phyloP scores from a whole-genome alignment of 192 early-diverging fungal species.

The Umbelopsis sp. region DNA sequence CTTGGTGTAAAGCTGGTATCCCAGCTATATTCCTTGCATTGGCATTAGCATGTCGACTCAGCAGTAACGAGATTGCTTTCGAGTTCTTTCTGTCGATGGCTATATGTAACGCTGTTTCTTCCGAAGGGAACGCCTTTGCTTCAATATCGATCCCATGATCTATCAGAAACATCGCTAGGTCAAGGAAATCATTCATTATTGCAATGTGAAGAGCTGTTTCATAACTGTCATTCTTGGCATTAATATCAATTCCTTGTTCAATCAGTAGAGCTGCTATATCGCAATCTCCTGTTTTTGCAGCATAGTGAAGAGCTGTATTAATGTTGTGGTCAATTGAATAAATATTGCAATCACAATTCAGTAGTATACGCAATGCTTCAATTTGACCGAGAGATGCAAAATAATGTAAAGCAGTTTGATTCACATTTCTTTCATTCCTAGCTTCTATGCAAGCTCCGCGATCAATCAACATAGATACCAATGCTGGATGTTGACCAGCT shows the following conservation, averaged over 20 bases:
- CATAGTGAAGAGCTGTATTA: not conserved
- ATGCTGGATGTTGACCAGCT: not conserved
- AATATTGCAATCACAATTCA: not conserved
- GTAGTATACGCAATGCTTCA: not conserved
- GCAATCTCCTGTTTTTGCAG: not conserved
- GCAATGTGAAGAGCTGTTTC: too few species aligned
- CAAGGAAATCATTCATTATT: too few species aligned
- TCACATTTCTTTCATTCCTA: not conserved
- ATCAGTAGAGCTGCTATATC: not conserved
- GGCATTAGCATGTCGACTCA: too few species aligned
- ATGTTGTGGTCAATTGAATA: not conserved
- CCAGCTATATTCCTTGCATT: too few species aligned
- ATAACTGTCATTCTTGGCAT: not conserved
- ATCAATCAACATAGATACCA: not conserved
- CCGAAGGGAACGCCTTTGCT: too few species aligned
- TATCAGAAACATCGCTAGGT: too few species aligned
- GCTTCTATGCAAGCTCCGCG: not conserved
- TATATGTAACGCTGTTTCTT: too few species aligned
- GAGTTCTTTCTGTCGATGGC: too few species aligned
- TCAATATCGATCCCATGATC: too few species aligned
- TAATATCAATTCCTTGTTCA: not conserved
- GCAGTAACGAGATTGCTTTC: too few species aligned
- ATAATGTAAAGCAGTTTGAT: not conserved
- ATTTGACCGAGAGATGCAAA: not conserved
- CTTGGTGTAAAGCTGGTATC: too few species aligned